A percentile compares a stretch with the other conserved stretches of the same genome.
Conservation (phyloP, 148 eudicot species). For the Rhododendron mucronatum region DNA sequence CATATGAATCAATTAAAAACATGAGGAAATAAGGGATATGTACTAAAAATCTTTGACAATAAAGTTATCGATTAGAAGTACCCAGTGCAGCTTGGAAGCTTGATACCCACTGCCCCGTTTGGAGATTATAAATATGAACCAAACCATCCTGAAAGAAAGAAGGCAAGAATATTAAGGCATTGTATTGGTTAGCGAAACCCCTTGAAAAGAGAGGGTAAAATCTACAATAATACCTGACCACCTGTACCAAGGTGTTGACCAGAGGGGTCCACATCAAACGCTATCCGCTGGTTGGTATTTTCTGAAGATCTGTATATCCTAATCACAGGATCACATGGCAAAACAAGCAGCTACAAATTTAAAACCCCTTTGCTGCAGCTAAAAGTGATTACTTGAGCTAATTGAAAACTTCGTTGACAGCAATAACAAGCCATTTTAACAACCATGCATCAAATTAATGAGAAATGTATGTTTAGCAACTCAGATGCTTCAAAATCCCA, state of each 20-base stretch:
- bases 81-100: constrained; percentile 95
- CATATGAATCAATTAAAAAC: constrained; percentile 1
- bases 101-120: constrained; percentile 92
- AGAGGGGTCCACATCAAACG: constrained; percentile 80
- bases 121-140: constrained; percentile 90
- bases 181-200: background rate
- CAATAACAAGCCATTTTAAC: background rate
- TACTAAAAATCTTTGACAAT: background rate
- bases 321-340: constrained; percentile 12
- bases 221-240: constrained; percentile 65
- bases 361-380: background rate
- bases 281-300: constrained; percentile 85
- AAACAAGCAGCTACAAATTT: constrained; percentile 7
- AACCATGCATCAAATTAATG: background rate
- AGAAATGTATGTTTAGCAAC: background rate
- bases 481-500: background rate
- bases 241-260: constrained; percentile 95
- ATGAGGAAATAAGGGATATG: background rate
- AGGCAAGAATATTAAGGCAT: background rate
- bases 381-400: background rate
- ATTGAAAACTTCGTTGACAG: background rate
- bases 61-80: constrained; percentile 13
- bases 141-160: constrained; percentile 66
- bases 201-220: constrained; percentile 1
- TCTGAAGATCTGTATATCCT: constrained; percentile 91